A percentile compares a stretch with the other conserved stretches of the same genome.
These are phyloP conservation scores for Talaromyces sp. DNA, from an alignment of 2,329 filamentous ascomycete genomes.

Conservation along the genomic window DNA sequence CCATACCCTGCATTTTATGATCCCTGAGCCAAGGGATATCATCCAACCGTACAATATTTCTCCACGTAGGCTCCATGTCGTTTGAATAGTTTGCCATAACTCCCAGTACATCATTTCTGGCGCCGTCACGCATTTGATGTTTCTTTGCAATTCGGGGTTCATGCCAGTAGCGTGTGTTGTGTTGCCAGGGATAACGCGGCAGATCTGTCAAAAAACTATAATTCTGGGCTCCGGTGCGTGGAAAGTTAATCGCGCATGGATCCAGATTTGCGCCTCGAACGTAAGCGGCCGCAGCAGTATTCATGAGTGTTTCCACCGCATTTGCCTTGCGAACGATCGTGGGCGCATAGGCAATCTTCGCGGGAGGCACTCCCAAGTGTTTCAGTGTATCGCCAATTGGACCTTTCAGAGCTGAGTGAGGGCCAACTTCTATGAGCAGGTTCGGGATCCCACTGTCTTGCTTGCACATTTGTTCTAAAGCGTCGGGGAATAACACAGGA, in stretches of 20 bases:
- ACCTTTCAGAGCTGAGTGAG: slow-evolving; percentile 34
- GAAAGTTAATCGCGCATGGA: slow-evolving; percentile 16
- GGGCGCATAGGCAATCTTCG: slow-evolving; percentile 30
- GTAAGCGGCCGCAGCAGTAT: slow-evolving; percentile 6
- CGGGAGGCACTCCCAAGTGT: background rate
- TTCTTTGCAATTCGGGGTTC: slow-evolving; percentile 24
- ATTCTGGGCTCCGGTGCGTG: slow-evolving; percentile 8
- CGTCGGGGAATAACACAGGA: slow-evolving; percentile 36
- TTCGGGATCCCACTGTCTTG: slow-evolving; percentile 12
- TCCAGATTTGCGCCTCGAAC: slow-evolving; percentile 10
- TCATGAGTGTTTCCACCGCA: slow-evolving; percentile 24
- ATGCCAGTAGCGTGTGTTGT: slow-evolving; percentile 21
- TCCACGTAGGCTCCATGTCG: slow-evolving; percentile 30
- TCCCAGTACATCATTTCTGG: slow-evolving; percentile 21
- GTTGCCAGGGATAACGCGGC: slow-evolving; percentile 27
- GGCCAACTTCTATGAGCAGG: slow-evolving; percentile 32
- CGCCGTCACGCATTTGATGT: slow-evolving; percentile 7
- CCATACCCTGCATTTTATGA: slow-evolving; percentile 36
- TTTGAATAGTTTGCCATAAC: slow-evolving; percentile 25
- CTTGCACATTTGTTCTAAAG: slow-evolving; percentile 23
- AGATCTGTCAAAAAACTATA: slow-evolving; percentile 21
- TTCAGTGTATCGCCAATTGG: slow-evolving; percentile 24
- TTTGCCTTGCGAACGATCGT: slow-evolving; percentile 36
- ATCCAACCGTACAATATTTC: slow-evolving; percentile 30
- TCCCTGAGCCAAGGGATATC: slow-evolving; percentile 38